Percentiles rank a stretch among this genome's conserved stretches.
These are phyloP conservation scores for Penicillium antarcticum DNA, from an alignment of 495 filamentous ascomycete species.

Conservation along the genomic window DNA sequence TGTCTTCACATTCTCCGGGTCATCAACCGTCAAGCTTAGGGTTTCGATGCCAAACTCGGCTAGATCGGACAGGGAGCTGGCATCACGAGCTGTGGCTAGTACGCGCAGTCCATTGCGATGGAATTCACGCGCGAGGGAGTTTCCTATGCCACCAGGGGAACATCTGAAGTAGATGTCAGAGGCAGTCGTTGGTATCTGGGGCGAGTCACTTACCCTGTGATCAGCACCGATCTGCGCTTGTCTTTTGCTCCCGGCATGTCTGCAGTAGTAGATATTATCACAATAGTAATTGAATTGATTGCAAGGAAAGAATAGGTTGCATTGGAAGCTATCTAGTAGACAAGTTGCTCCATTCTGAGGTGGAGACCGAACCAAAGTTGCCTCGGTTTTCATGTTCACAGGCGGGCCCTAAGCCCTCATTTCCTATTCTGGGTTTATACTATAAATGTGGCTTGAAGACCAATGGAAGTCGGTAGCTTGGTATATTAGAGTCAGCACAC, in stretches of 20 bases:
- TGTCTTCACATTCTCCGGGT: slow-evolving; percentile 40
- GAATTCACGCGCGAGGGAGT: slow-evolving; percentile 56
- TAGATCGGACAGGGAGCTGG: slow-evolving; percentile 45
- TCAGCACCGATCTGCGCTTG: slow-evolving; percentile 40
- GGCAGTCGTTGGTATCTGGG: neutral
- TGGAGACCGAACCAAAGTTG: neutral
- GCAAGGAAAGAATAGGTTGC: neutral
- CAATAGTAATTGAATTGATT: neutral
- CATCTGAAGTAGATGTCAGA: slow-evolving; percentile 33
- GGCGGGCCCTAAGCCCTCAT: neutral
- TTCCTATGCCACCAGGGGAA: slow-evolving; percentile 56
- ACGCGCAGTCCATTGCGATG: slow-evolving; percentile 48
- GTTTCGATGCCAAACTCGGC: slow-evolving; percentile 50
- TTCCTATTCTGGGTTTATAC: neutral
- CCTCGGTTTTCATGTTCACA: neutral
- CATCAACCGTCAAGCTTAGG: slow-evolving; percentile 50
- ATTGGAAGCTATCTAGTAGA: neutral
- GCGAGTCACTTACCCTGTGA: slow-evolving; percentile 39
- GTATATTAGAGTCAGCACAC: neutral
- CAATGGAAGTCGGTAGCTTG: neutral
- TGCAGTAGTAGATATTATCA: neutral
- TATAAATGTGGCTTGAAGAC: neutral
- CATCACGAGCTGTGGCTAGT: slow-evolving; percentile 55
- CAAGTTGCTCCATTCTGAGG: neutral
- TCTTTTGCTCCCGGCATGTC: slow-evolving; percentile 27